These are phyloP conservation scores for Marasmius sp. DNA, from an alignment of 1,284 basidiomycete species.

Conservation along the genomic window DNA sequence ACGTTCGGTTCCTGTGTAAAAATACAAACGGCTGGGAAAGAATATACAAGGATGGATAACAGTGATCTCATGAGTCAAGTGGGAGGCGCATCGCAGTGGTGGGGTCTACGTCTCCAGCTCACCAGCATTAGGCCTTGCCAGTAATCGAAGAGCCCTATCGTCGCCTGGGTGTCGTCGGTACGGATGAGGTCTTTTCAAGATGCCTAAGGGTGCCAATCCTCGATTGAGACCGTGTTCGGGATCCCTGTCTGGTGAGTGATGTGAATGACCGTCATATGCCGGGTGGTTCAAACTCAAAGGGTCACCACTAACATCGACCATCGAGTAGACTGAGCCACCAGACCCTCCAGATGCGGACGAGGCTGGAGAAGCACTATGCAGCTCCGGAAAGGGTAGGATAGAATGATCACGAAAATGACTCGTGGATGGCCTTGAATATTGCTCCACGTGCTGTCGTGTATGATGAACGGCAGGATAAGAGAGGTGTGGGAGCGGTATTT, in stretches of 20 bases:
- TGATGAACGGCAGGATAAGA: neutral
- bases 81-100: neutral
- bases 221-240: slow-evolving; percentile 31
- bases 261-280: slow-evolving; percentile 1
- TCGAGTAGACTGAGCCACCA: neutral
- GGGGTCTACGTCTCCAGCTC: neutral
- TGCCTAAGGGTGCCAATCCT: slow-evolving; percentile 54
- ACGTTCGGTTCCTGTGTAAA: neutral
- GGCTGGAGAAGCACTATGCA: neutral
- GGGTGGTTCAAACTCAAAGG: neutral
- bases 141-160: slow-evolving; percentile 55
- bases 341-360: neutral
- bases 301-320: slow-evolving; percentile 1
- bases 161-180: slow-evolving; percentile 64
- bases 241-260: slow-evolving; percentile 16
- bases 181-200: slow-evolving; percentile 51
- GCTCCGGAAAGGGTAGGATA: neutral
- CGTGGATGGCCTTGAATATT: neutral
- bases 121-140: slow-evolving; percentile 23
- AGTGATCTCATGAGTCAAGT: neutral
- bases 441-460: neutral
- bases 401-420: neutral
- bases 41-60: too few species aligned
- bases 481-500: neutral
- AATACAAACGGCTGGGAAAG: too few species aligned